Base-by-base conservation (phyloP, 2,329 filamentous ascomycete species). In the Sodiomyces alkalinus region DNA sequence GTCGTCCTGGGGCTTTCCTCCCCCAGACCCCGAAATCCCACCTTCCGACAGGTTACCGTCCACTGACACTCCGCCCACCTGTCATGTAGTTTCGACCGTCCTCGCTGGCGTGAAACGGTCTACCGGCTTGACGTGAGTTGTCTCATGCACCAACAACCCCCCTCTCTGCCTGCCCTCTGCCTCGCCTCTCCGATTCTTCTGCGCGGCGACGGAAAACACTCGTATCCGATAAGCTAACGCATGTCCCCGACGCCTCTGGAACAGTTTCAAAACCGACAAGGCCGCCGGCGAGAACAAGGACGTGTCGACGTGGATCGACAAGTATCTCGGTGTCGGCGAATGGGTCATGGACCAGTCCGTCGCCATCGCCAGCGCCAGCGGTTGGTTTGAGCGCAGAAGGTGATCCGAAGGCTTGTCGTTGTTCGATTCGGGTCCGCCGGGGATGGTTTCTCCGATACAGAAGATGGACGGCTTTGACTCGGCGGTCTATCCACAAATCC, bases 271-370 rank as follows among this genome's bases (percentile, higher is more conserved):
- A 61, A 77, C 80, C 45, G 85, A 94, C 40, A 75, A 76, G 42
- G 68, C 93, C 46, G 69, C 78, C 18, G 62, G 64, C 49, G 82
- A 92, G 33, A 87, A 75, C 53, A 80, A 82, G 51, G 78, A 86
- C 37, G 56, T 90, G 41, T 77, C 79, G 51, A 77, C 75, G 47
- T 96, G 86, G 85, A 73, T 96, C 41, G 79, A 87, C 47, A 87
- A 79, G 51, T 96, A 96, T 53, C 74, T 96, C 23, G 83, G 83
- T 37, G 77, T 94, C 12, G 90, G 90, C 43, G 90, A 98, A 62
- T 93, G 85, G 73, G 80, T 94, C 39, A 92, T 98, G 85, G 90
- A 98, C 55, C 80, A 92, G 60, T 92, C 85, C 17, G 83, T 96
- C 18, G 86, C 86, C 22, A 71, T 96, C 32, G 81, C 93, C 50